Evolutionary conservation across 495 filamentous ascomycete genomes (phyloP).

Genomic region (Lasiosphaeria hispida): DNA sequence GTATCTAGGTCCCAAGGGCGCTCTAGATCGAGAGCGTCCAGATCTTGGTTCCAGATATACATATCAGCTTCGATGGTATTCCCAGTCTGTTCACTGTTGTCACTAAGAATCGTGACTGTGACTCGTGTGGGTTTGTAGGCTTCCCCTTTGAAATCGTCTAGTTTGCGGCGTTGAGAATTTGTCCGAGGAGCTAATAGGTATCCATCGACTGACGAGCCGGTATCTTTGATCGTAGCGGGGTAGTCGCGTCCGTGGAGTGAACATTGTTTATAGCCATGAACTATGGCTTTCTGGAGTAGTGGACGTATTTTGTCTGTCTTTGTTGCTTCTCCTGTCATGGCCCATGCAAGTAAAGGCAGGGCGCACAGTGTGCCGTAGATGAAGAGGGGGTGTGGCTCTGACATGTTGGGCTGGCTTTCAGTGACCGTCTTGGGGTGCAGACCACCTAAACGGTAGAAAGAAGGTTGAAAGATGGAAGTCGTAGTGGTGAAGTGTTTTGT

Average conservation of each 20-base stretch:
- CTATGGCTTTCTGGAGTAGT: neutral
- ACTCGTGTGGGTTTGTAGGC: slow-evolving; percentile 15
- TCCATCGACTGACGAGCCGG: slow-evolving; percentile 18
- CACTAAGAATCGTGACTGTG: slow-evolving; percentile 8
- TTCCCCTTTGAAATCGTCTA: slow-evolving; percentile 25
- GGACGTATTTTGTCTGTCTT: neutral
- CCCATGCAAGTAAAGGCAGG: slow-evolving; percentile 13
- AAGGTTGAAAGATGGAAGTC: too few relatives aligned
- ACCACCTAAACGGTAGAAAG: too few relatives aligned
- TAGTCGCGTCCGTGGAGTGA: slow-evolving; percentile 9
- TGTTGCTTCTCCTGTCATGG: slow-evolving; percentile 6
- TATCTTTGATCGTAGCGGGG: slow-evolving; percentile 17
- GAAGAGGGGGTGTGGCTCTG: slow-evolving; percentile 8
- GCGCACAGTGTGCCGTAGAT: slow-evolving; percentile 12
- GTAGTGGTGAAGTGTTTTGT: too few relatives aligned
- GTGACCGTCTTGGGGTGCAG: too few relatives aligned
- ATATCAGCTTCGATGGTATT: slow-evolving; percentile 20
- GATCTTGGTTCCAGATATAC: slow-evolving; percentile 23
- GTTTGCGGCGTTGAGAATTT: slow-evolving; percentile 20
- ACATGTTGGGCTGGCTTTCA: too few relatives aligned
- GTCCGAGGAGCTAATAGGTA: slow-evolving; percentile 17
- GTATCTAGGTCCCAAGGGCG: slow-evolving; percentile 17
- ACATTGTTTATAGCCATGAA: slow-evolving; percentile 12
- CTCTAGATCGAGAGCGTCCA: neutral
- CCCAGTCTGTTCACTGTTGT: neutral